Base-by-base conservation (phyloP, 164 flowering plant species). In the Echeveria elegans region DNA sequence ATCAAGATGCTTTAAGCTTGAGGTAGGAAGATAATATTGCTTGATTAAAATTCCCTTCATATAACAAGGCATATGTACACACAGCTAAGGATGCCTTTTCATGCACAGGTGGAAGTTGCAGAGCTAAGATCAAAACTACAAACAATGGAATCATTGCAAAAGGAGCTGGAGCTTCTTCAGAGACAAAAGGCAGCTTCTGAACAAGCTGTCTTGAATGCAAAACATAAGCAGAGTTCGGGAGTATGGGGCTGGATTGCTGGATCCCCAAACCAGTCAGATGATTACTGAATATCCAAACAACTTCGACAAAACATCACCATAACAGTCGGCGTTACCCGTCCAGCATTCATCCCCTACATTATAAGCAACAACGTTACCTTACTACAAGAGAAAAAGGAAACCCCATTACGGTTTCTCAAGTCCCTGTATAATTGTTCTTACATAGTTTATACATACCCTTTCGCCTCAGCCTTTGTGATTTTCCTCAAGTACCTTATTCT, bases 241-340 rank as follows among this genome's bases (percentile, higher is more conserved):
- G 88, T 95, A 29, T 92, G 98, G 99, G 94, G 98, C 48, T 95
- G 99, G 99, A 85, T 95, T 26, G 96, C 99, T 10, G 96, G 96
- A 69, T 26, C 99, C 29, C 73, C 82, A 5, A 36, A 26, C 63
- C 79, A 76, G 63, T 63, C 56, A 5, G 76, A 78, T 37, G 86
- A 83, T 67, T 76, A 78, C 64, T 78, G 71, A 81, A 59, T 43
- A 43, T 31, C 28, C 23, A 21, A 52, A 52, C 29, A 52, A 29
- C 56, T n/a, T 30, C 15, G 28, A 14, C 6, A 28, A n/a, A 28
- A 32, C 61, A 28, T 56, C 61, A 28, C 31, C 32, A 8, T 29
- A 56, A 29, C 12, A 56, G 47, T 43, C 28, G 5, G 32, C 15
- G 61, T 56, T 28, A 50, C 61, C 15, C 4, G 16, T 26, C 12